Percentiles rank a stretch among this genome's conserved stretches.
These are phyloP conservation scores for button mushroom (Agaricus bisporus) DNA, from an alignment of 768 basidiomycete genomes.

Conservation along the genomic window DNA sequence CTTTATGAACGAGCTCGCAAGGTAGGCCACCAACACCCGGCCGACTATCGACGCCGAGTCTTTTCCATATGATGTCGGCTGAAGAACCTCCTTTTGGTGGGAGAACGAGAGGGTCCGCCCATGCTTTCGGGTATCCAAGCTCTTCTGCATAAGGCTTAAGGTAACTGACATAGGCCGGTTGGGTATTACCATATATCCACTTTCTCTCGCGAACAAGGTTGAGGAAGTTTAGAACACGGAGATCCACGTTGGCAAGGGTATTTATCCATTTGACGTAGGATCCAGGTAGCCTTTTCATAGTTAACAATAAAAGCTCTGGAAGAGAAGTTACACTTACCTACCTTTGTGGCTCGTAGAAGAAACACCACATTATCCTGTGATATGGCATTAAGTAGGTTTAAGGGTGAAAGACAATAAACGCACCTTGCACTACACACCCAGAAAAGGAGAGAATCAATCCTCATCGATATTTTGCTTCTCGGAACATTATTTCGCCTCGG, in stretches of 20 bases:
- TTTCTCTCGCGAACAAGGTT: constrained; percentile 44
- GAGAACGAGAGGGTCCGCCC: constrained; percentile 56
- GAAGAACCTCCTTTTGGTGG: constrained; percentile 56
- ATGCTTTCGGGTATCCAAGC: constrained; percentile 51
- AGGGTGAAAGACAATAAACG: constrained; percentile 13
- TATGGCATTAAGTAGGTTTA: constrained; percentile 1
- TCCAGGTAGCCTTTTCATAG: constrained; percentile 39
- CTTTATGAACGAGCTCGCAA: constrained; percentile 68
- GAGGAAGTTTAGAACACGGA: constrained; percentile 47
- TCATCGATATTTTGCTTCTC: constrained; percentile 29
- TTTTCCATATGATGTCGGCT: constrained; percentile 50
- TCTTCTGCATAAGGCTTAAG: constrained; percentile 42
- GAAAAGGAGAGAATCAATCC: constrained; percentile 64
- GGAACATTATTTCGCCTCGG: constrained; percentile 19
- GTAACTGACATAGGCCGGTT: constrained; percentile 31
- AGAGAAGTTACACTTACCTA: constrained; percentile 20
- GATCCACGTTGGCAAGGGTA: constrained; percentile 63
- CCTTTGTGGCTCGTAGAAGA: constrained; percentile 73
- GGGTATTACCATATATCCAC: constrained; percentile 55
- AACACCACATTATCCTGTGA: constrained; percentile 83
- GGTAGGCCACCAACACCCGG: constrained; percentile 63
- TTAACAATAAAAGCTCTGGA: not conserved
- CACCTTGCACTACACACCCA: constrained; percentile 78
- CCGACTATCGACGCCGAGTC: constrained; percentile 47
- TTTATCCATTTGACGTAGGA: constrained; percentile 78